Percentiles rank a stretch among this genome's conserved stretches.
These are phyloP conservation scores for Mycena albidolilacea DNA, from an alignment of 768 basidiomycete genomes.

Conservation along the genomic window DNA sequence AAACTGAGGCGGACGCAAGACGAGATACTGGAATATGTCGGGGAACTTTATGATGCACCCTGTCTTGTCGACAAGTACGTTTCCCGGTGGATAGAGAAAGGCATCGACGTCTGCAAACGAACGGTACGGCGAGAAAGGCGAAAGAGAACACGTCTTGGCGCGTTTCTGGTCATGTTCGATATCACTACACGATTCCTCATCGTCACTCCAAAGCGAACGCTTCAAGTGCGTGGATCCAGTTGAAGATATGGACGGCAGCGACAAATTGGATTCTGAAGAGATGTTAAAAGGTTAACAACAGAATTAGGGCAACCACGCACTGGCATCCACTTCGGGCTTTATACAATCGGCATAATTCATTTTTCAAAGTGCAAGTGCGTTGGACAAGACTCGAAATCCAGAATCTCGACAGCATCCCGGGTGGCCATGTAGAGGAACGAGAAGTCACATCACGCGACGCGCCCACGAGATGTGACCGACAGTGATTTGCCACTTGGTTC, in stretches of 20 bases:
- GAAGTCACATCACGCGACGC: neutral
- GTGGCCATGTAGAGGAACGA: no score
- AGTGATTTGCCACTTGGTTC: no score
- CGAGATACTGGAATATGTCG: neutral
- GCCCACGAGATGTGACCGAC: no score
- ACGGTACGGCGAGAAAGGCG: neutral
- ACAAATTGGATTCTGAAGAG: neutral
- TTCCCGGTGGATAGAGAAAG: neutral
- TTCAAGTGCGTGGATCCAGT: neutral
- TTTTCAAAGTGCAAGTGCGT: no score
- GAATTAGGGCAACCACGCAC: neutral
- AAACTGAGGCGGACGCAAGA: slow-evolving; percentile 25
- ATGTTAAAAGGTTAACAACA: no score
- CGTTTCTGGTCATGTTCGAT: slow-evolving; percentile 3
- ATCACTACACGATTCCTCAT: slow-evolving; percentile 3
- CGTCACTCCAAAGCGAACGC: slow-evolving; percentile 10
- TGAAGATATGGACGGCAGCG: neutral
- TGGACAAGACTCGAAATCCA: no score
- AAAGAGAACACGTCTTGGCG: neutral
- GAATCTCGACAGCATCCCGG: no score
- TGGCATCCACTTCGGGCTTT: neutral
- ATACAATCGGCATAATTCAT: neutral
- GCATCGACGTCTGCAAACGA: neutral
- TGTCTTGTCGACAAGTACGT: slow-evolving; percentile 15
- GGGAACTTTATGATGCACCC: neutral